Conservation (phyloP, 139 green algal genomes). For the Asterochloris sp. region DNA sequence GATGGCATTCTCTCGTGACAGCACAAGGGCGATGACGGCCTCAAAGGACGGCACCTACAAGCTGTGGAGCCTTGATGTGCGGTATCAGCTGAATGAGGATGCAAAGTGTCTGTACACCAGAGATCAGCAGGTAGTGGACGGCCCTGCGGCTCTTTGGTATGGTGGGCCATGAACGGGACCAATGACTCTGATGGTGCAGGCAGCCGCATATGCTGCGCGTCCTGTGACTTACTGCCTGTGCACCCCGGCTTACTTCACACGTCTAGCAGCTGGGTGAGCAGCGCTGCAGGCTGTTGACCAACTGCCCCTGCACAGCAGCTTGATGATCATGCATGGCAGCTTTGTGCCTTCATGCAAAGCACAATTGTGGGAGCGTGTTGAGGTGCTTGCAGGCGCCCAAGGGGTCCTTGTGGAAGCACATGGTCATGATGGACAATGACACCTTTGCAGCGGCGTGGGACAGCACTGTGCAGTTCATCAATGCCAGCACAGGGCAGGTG, state of each 20-base stretch:
- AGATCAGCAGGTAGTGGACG: neutral
- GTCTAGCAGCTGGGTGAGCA: neutral
- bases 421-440: conserved; percentile 24
- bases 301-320: no score
- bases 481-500: conserved; percentile 19
- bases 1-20: conserved; percentile 43
- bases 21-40: conserved; percentile 28
- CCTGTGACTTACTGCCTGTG: neutral
- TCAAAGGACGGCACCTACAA: conserved; percentile 30
- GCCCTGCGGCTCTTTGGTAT: neutral
- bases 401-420: conserved; percentile 19
- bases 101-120: conserved; percentile 18
- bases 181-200: neutral
- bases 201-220: neutral
- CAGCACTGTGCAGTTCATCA: conserved; percentile 31
- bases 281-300: neutral
- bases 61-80: conserved; percentile 47
- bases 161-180: neutral
- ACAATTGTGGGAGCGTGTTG: neutral
- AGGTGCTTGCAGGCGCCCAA: conserved; percentile 17
- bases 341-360: neutral
- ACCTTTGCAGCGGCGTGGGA: conserved; percentile 25
- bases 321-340: no score
- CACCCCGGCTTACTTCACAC: neutral
- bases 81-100: conserved; percentile 33